These are phyloP conservation scores for Pittosporum tobira DNA, from an alignment of 129 eudicot species.

Conservation along the genomic window DNA sequence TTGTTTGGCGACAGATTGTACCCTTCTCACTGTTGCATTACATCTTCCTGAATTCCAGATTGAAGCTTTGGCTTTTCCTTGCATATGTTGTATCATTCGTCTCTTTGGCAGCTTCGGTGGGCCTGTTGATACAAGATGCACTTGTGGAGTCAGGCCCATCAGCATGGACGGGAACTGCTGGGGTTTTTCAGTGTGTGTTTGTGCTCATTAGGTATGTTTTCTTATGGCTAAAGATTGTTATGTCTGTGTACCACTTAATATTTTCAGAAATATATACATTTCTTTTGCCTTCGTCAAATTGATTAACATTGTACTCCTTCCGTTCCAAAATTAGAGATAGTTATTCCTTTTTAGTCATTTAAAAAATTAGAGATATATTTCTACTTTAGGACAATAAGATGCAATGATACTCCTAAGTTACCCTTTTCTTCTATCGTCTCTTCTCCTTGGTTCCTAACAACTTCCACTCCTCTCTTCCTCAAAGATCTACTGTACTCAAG, in stretches of 20 bases:
- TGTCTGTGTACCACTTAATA: not conserved
- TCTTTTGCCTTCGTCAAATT: not conserved
- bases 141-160: conserved; percentile 74
- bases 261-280: not conserved
- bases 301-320: too few relatives aligned
- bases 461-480: too few relatives aligned
- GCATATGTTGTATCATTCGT: conserved; percentile 92
- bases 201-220: conserved; percentile 62
- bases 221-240: not conserved
- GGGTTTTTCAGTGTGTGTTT: conserved; percentile 92
- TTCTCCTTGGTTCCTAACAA: not conserved
- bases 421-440: not conserved
- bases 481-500: too few relatives aligned
- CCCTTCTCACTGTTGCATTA: conserved; percentile 3
- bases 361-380: too few relatives aligned
- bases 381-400: too few relatives aligned
- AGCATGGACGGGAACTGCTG: conserved; percentile 94
- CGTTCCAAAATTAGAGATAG: too few relatives aligned
- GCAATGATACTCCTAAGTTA: too few relatives aligned
- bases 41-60: conserved; percentile 39
- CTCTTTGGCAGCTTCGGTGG: conserved; percentile 95
- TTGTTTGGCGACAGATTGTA: not conserved
- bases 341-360: too few relatives aligned
- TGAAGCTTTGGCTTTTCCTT: conserved; percentile 95
- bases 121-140: conserved; percentile 87